Evolutionary conservation across 371 early-diverging fungal genomes (phyloP).

Genomic region (Haplosporangium sp.): DNA sequence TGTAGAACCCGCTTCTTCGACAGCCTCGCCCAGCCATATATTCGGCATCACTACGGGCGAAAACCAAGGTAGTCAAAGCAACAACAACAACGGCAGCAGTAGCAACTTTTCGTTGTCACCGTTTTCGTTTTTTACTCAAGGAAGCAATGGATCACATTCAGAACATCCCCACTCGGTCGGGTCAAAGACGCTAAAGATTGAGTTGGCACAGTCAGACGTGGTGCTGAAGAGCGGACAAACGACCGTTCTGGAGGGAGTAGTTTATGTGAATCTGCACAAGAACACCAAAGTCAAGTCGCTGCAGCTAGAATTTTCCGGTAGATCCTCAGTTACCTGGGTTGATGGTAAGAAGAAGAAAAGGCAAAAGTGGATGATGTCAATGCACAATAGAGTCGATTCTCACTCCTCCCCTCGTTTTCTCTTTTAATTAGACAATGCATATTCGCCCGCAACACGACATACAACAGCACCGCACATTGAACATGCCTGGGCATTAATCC

Average conservation of each 20-base stretch:
- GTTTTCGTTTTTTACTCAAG: slow-evolving; percentile 38
- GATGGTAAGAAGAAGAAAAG: slow-evolving; percentile 32
- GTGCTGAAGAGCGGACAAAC: slow-evolving; percentile 33
- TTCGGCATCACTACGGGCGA: background rate
- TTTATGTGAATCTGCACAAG: slow-evolving; percentile 40
- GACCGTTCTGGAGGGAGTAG: slow-evolving; percentile 23
- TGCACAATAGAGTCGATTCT: too few relatives aligned
- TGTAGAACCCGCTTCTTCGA: background rate
- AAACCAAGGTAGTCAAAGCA: background rate
- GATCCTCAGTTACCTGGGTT: slow-evolving; percentile 46
- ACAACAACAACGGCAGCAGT: background rate
- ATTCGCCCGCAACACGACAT: slow-evolving; percentile 42
- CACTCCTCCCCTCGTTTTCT: too few relatives aligned
- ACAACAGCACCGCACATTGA: slow-evolving; percentile 49
- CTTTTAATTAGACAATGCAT: slow-evolving; percentile 38
- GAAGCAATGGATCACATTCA: slow-evolving; percentile 3
- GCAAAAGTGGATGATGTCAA: background rate
- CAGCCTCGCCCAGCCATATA: background rate
- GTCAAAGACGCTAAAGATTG: slow-evolving; percentile 39
- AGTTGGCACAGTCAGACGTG: slow-evolving; percentile 20
- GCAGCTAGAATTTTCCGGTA: slow-evolving; percentile 44
- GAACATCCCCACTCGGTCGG: background rate
- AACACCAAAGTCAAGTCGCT: slow-evolving; percentile 48
- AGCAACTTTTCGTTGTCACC: slow-evolving; percentile 19
- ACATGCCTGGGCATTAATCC: slow-evolving; percentile 42